A percentile compares a stretch with the other conserved stretches of the same genome.
phyloP scores from a whole-genome alignment of 139 green algal species.

The Volvox africanus region DNA sequence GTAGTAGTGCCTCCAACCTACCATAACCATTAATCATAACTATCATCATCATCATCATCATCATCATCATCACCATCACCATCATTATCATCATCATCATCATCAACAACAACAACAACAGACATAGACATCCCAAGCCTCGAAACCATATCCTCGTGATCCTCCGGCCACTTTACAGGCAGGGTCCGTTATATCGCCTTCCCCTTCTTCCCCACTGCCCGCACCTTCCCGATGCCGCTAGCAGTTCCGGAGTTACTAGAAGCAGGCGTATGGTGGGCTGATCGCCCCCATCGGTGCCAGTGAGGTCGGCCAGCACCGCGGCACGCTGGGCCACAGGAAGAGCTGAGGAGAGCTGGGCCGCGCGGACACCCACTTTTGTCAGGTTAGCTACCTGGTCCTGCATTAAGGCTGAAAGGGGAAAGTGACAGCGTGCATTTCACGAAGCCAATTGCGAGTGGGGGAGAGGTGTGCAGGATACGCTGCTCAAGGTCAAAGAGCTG shows the following conservation, averaged over 20 bases:
- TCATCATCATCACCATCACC: too few species aligned
- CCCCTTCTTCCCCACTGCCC: background rate
- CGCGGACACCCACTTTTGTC: constrained; percentile 46
- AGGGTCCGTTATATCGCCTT: too few species aligned
- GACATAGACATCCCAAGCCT: too few species aligned
- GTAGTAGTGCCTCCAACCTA: too few species aligned
- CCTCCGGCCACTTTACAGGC: too few species aligned
- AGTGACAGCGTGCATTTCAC: too few species aligned
- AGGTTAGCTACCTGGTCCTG: constrained; percentile 69
- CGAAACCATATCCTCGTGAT: background rate
- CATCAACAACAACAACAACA: background rate
- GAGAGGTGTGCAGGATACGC: too few species aligned
- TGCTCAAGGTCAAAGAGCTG: background rate
- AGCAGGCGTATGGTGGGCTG: constrained; percentile 53
- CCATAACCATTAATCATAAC: too few species aligned
- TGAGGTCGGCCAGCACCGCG: constrained; percentile 41
- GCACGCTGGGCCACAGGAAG: constrained; percentile 36
- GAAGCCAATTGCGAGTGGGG: too few species aligned
- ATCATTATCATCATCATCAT: background rate
- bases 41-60: background rate
- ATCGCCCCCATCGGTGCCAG: background rate
- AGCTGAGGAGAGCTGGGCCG: constrained; percentile 62
- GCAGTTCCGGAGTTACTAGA: constrained; percentile 74
- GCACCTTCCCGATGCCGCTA: constrained; percentile 47
- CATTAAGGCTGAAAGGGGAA: constrained; percentile 68